A percentile compares a stretch with the other conserved stretches of the same genome.
phyloP scores from a whole-genome alignment of 225 moss, liverwort and hornwort genomes.

The Ulota crispa region DNA sequence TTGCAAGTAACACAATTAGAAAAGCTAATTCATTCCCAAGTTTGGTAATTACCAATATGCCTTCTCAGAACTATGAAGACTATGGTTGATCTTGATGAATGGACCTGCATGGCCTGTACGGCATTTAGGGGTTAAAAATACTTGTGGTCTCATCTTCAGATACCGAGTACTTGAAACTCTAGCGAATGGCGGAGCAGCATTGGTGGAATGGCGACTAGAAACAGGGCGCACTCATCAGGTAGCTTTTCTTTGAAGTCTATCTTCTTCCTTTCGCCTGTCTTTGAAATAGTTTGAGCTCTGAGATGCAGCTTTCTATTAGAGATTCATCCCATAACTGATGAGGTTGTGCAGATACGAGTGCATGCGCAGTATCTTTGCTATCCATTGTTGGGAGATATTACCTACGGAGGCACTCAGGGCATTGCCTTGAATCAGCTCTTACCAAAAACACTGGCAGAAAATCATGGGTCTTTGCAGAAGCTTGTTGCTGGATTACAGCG shows the following conservation, averaged over 20 bases:
- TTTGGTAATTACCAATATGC: no score
- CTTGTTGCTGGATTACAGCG: slow-evolving; percentile 75
- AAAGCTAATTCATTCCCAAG: no score
- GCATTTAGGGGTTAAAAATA: no score
- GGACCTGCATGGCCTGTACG: no score
- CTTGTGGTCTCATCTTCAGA: slow-evolving; percentile 30
- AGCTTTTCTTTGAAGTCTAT: background rate
- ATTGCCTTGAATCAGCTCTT: slow-evolving; percentile 72
- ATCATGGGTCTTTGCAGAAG: slow-evolving; percentile 69
- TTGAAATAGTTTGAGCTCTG: background rate
- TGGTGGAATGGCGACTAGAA: slow-evolving; percentile 95
- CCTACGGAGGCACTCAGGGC: slow-evolving; percentile 85
- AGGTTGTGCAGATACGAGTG: slow-evolving; percentile 74
- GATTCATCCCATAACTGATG: background rate
- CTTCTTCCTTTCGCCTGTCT: background rate
- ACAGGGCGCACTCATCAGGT: slow-evolving; percentile 99
- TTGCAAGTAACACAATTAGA: no score
- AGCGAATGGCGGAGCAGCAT: slow-evolving; percentile 76
- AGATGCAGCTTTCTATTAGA: background rate
- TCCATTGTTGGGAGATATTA: slow-evolving; percentile 88
- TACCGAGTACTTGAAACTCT: slow-evolving; percentile 84
- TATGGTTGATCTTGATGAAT: no score
- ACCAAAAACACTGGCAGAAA: slow-evolving; percentile 53
- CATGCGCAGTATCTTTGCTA: slow-evolving; percentile 92
- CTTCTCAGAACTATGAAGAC: no score